Evolutionary conservation across 345 rosid species (phyloP), one percentile per base, ranked within the genome.

Genomic region (Noccaea bulbosa): DNA sequence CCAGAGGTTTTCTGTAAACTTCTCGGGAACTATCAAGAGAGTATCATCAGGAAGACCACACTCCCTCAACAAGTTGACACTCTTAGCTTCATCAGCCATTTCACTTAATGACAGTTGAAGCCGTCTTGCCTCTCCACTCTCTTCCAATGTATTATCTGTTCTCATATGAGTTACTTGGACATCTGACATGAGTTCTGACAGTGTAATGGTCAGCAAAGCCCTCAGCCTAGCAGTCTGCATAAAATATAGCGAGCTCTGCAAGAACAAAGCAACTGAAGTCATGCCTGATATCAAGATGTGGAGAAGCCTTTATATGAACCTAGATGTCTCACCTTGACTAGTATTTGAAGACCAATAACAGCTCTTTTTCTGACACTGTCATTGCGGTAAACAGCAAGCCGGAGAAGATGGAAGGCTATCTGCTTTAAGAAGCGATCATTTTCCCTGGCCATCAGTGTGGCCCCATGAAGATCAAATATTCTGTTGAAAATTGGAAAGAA

Each of bases 341-440:
- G 88, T 84, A 94, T 91, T 79, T 88, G 98, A 56, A 94, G 92
- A 53, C 99, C 96, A 67, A 88, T 49, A 59, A 94, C 98, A 76
- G 99, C 99, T 80, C 95, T 87, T 88, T 75, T 94, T 81, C 96
- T 86, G 70, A 94, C 80, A 75, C 85, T 94, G 59, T 87, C 98
- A 80, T 94, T 94, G 73, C 97, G 87, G 81, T 91, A 94, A 80
- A 94, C 95, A 34, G 83, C 93, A 72, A 94, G 96, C 50, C 99
- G 87, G 75, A 94, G 97, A 69, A 94, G 98, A 78, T 94, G 98
- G 78, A 94, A 91, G 59, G 98, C 93, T 54, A 88, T 88, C 81
- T 94, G 99, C 83, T 94, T 94, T 78, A 94, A 79, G 86, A 94
- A 94, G 45, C 99, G 96, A 75, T 94, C 99, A 59, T 94, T 94